Evolutionary conservation across 2,329 filamentous ascomycete species (phyloP), one percentile per base, ranked within the genome.

Genomic region (Fusarium incarnatum): DNA sequence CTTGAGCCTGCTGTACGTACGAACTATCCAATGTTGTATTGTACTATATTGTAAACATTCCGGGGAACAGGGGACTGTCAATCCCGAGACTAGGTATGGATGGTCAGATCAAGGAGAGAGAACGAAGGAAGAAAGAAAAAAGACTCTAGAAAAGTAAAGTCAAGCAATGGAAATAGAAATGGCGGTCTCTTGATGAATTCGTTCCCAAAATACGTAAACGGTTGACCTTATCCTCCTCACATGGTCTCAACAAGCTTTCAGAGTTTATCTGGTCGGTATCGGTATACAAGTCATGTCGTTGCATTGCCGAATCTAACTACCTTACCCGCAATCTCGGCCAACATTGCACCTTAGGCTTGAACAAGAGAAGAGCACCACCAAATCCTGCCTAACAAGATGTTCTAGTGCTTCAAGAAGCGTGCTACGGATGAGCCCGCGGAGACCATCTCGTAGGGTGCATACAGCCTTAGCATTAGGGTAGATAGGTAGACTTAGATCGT

Each of bases 11-110:
- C 22, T n/a, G 30, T 34, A 40, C 25, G 34, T 52, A 23, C 48
- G 22, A 22, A 22, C 48, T 40, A 41, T 41, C 15, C 48, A 27
- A 27, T n/a, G 13, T 52, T 22, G 18, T 34, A 34, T 41, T 20
- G 48, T 52, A 52, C 32, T 41, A 34, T 52, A 52, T 34, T 41
- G 48, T 46, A 55, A 55, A 55, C 52, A 20, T 22, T 60, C 65
- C 65, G 65, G 65, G 65, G 65, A 68, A 69, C 65, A 68, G 65
- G 63, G 65, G 65, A 66, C 25, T 45, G 45, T 55, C 28, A 53
- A 32, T 52, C 28, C 65, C 65, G 65, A 52, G 22, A 48, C 65
- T 65, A 58, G 64, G 34, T 37, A 64, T 28, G 27, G 27, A 28
- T 28, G 27, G 27, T 12, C 11, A 37, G 64, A 53, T 59, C 25